Evolutionary conservation across 208 protist species (phyloP), one percentile per base, ranked within the genome.

Genomic region (Crithidia thermophila): DNA sequence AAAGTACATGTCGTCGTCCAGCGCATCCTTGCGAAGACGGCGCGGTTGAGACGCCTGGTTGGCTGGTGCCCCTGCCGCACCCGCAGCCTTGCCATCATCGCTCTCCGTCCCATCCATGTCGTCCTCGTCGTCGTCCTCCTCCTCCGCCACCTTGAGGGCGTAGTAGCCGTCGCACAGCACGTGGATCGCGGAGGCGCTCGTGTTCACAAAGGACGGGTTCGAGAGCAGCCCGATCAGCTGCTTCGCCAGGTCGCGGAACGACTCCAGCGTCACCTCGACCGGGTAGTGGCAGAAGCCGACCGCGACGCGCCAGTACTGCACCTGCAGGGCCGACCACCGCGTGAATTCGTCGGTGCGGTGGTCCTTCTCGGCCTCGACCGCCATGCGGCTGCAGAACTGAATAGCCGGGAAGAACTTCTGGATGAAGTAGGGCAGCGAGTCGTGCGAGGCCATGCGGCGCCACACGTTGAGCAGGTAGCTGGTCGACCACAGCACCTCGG

Each of bases 281-380:
- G 90, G 90, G 67, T 92, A 91, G 62, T 92, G 78, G 58, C 84
- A 95, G 67, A 95, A 95, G 27, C 86, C 90, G 34, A 85, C 77
- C 16, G 69, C 77, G 11, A 95, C 68, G 42, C 90, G 82, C 85
- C 87, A 93, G 66, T 85, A 88, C 66, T 95, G 90, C 61, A 80
- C 68, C 45, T 84, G 74, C 36, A 95, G 72, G 14, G 85, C 82
- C 18, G 75, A 79, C 87, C 87, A 93, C 21, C 79, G 85, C 23
- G 71, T 72, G 45, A 75, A 72, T 36, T 90, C 77, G 49, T 92
- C 87, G 5, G 53, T 34, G 10, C 59, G 75, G 34, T 80, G 46
- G 43, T 66, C 75, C 31, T 77, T 71, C 69, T 88, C 78, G 34
- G 84, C 81, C 65, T 91, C 87, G 28, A 75, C 49, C 1, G 75